These are phyloP conservation scores for Geranomyces variabilis DNA, from an alignment of 192 early-diverging fungal species.

Conservation along the genomic window DNA sequence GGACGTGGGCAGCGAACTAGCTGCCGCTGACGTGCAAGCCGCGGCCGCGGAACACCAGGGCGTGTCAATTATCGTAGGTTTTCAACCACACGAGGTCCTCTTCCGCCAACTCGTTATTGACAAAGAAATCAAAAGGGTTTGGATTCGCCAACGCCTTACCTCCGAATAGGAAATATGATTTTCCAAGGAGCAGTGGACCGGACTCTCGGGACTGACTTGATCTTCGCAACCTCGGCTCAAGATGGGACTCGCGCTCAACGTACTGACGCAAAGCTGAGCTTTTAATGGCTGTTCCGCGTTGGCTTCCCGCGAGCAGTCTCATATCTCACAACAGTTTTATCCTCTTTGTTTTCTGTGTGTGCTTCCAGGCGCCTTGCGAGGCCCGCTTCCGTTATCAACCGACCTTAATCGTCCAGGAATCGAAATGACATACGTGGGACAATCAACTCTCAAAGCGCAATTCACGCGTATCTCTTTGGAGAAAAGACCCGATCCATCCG, in stretches of 20 bases:
- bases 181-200: constrained; percentile 28
- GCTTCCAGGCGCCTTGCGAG: constrained; percentile 19
- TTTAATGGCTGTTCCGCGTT: not conserved
- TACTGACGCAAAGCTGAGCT: not conserved
- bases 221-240: constrained; percentile 16
- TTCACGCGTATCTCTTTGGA: constrained; percentile 20
- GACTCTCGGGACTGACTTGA: constrained; percentile 36
- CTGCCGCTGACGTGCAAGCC: not conserved
- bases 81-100: not conserved
- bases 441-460: constrained; percentile 20
- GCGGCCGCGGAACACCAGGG: constrained; percentile 22
- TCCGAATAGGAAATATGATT: constrained; percentile 30
- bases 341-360: not conserved
- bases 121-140: constrained; percentile 20
- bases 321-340: not conserved
- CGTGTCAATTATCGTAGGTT: constrained; percentile 19
- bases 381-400: constrained; percentile 24
- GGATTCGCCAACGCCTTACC: constrained; percentile 23
- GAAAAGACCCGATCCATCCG: not conserved
- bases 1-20: constrained; percentile 26
- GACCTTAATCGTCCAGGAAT: constrained; percentile 20
- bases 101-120: not conserved
- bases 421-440: constrained; percentile 22
- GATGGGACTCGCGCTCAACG: constrained; percentile 30
- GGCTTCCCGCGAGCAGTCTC: no score